These are phyloP conservation scores for Gastrolobium villosum DNA, from an alignment of 306 rosid species.

Conservation along the genomic window DNA sequence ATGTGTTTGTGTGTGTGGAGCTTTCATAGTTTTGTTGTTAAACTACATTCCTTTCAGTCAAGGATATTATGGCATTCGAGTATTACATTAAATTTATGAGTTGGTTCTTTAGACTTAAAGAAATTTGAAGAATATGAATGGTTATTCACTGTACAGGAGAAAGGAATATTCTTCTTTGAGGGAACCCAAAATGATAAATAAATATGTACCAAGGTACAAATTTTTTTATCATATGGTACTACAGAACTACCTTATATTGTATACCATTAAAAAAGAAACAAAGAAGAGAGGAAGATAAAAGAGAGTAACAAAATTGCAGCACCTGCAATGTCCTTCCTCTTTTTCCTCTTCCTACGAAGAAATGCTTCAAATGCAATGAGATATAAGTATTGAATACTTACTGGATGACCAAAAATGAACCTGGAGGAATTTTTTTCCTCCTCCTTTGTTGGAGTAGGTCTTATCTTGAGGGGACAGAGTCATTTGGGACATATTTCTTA, in stretches of 20 bases:
- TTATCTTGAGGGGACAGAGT: slow-evolving; percentile 10
- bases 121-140: slow-evolving; percentile 27
- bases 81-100: slow-evolving; percentile 7
- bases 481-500: slow-evolving; percentile 13
- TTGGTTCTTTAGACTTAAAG: not conserved
- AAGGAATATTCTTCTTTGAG: slow-evolving; percentile 21
- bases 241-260: not conserved
- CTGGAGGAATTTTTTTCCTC: slow-evolving; percentile 1
- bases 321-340: slow-evolving; percentile 1
- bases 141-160: slow-evolving; percentile 8
- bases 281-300: not conserved
- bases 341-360: slow-evolving; percentile 5
- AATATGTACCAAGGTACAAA: not conserved
- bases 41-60: not conserved
- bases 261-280: not conserved
- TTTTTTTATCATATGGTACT: not conserved
- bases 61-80: not conserved
- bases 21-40: not conserved
- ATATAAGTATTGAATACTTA: not conserved
- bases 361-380: not conserved
- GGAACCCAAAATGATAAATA: slow-evolving; percentile 36
- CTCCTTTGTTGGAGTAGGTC: slow-evolving; percentile 19
- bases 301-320: slow-evolving; percentile 23
- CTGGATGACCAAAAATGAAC: slow-evolving; percentile 28
- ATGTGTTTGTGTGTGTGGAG: not conserved